Evolutionary conservation across 2,329 filamentous ascomycete genomes (phyloP).

Genomic region (Gliomastix tumulicola): DNA sequence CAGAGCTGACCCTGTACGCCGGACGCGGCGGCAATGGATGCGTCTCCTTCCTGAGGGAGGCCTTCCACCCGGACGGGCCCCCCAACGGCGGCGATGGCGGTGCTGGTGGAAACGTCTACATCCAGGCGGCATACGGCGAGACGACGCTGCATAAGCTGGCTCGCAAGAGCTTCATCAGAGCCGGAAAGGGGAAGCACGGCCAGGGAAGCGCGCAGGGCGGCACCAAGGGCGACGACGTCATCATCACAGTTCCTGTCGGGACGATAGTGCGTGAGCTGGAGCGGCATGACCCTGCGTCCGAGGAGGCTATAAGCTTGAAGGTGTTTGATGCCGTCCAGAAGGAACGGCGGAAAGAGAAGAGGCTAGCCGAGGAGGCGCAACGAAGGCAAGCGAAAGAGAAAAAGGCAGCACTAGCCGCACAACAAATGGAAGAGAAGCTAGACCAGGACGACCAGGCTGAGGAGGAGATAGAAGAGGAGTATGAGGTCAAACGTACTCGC

Average conservation of each 20-base stretch:
- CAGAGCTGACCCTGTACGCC: constrained; percentile 68
- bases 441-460: constrained; percentile 2
- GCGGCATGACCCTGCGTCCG: constrained; percentile 67
- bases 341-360: constrained; percentile 19
- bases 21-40: constrained; percentile 86
- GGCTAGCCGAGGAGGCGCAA: constrained; percentile 24
- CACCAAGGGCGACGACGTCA: constrained; percentile 74
- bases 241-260: constrained; percentile 87
- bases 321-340: constrained; percentile 23
- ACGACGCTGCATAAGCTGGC: constrained; percentile 91
- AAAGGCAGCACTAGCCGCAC: constrained; percentile 1
- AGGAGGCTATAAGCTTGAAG: constrained; percentile 42
- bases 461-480: constrained; percentile 17
- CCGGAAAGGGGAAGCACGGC: constrained; percentile 69
- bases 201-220: constrained; percentile 69
- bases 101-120: constrained; percentile 85
- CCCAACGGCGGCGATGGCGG: constrained; percentile 94
- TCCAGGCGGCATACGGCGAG: constrained; percentile 85
- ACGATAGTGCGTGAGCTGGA: constrained; percentile 82
- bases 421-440: constrained; percentile 17
- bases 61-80: constrained; percentile 81
- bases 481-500: constrained; percentile 3
- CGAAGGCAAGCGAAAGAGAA: constrained; percentile 8
- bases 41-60: constrained; percentile 88
- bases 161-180: constrained; percentile 66